Percentiles rank a stretch among this genome's conserved stretches.
These are phyloP conservation scores for Penicillium fuscoglaucum DNA, from an alignment of 2,329 filamentous ascomycete genomes.

Conservation along the genomic window DNA sequence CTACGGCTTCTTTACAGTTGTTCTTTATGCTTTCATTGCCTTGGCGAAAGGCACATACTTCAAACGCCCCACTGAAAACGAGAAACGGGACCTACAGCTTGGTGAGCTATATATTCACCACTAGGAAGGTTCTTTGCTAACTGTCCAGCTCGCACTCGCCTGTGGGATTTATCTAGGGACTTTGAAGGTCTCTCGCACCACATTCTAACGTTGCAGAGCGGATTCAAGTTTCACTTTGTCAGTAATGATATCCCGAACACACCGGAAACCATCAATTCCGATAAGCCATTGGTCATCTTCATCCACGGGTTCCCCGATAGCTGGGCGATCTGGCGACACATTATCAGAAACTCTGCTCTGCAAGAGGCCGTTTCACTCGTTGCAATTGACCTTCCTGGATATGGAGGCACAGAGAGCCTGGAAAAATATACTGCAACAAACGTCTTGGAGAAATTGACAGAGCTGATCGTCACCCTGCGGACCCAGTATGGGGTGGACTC, in stretches of 20 bases:
- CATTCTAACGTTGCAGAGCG: conserved; percentile 52
- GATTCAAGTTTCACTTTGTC: conserved; percentile 58
- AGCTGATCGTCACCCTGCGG: conserved; percentile 55
- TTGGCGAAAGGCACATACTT: conserved; percentile 41
- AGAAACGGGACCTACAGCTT: conserved; percentile 42
- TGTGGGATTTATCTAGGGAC: conserved; percentile 56
- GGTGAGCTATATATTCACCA: conserved; percentile 33
- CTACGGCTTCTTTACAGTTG: conserved; percentile 41
- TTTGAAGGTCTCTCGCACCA: conserved; percentile 51
- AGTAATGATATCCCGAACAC: conserved; percentile 38
- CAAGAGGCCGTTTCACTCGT: conserved; percentile 49
- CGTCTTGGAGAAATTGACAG: conserved; percentile 55
- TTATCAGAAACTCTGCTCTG: conserved; percentile 46
- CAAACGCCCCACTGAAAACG: conserved; percentile 39
- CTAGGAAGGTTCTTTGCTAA: not conserved
- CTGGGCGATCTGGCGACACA: conserved; percentile 55
- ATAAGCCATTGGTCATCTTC: conserved; percentile 52
- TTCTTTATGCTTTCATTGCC: conserved; percentile 34
- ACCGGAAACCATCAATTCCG: conserved; percentile 17
- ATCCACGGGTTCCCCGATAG: conserved; percentile 63
- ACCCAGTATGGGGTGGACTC: conserved; percentile 46
- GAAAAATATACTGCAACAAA: conserved; percentile 51
- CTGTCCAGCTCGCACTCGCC: conserved; percentile 49
- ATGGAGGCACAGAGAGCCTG: conserved; percentile 58
- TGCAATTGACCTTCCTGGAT: conserved; percentile 60